Percentiles rank a stretch among this genome's conserved stretches.
Conservation (phyloP, 1,139 yeast genomes). For the Citeromyces hawaiiensis region DNA sequence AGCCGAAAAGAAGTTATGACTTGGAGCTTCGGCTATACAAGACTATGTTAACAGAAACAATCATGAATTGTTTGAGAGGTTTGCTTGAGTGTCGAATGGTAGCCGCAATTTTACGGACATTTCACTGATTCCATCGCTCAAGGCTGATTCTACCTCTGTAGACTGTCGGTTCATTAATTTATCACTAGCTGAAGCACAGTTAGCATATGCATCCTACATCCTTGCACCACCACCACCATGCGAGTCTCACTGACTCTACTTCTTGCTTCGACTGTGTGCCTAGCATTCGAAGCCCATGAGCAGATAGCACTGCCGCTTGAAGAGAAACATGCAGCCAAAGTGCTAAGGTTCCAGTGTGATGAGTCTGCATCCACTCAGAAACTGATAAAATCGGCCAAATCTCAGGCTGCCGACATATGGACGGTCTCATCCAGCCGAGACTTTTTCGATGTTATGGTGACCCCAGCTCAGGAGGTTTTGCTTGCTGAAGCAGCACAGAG, state of each 20-base stretch:
- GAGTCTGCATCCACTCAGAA: not conserved
- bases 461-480: conserved; percentile 1
- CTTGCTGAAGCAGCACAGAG: not conserved
- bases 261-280: not conserved
- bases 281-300: not conserved
- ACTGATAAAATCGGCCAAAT: not conserved
- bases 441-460: not conserved
- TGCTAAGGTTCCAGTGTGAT: not conserved
- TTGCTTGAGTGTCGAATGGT: no score
- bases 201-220: no score
- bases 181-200: no score
- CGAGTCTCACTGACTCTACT: not conserved
- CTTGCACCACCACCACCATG: conserved; percentile 1
- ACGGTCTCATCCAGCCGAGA: not conserved
- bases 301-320: no score
- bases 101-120: no score
- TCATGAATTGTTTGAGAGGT: no score
- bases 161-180: no score
- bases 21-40: no score
- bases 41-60: no score
- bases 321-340: not conserved
- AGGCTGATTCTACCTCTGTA: no score
- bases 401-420: not conserved
- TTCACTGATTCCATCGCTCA: no score
- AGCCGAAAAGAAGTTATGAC: no score